Evolutionary conservation across 2,329 filamentous ascomycete species (phyloP).

Genomic region (Ophiostoma pallidulum): DNA sequence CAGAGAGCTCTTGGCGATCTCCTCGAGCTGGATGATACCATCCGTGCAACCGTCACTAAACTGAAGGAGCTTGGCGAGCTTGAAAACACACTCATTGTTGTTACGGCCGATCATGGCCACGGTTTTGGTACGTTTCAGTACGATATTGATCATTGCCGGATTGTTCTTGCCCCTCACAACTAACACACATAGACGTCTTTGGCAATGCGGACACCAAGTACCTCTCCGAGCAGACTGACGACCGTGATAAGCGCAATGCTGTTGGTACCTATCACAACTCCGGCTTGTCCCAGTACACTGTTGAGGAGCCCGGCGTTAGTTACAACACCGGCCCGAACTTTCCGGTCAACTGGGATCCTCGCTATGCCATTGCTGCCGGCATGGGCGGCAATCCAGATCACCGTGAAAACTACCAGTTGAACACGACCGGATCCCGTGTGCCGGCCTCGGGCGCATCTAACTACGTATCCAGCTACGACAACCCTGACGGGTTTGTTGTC

Average conservation of each 20-base stretch:
- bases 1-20: slow-evolving; percentile 78
- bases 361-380: slow-evolving; percentile 70
- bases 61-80: slow-evolving; percentile 57
- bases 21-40: slow-evolving; percentile 75
- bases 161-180: too few species aligned
- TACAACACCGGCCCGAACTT: slow-evolving; percentile 70
- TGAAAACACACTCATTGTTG: slow-evolving; percentile 67
- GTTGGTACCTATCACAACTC: slow-evolving; percentile 65
- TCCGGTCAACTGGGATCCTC: slow-evolving; percentile 75
- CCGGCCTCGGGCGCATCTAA: too few species aligned
- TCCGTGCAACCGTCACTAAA: slow-evolving; percentile 63
- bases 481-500: slow-evolving; percentile 28
- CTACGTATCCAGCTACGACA: slow-evolving; percentile 61
- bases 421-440: slow-evolving; percentile 52
- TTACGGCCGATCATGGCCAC: slow-evolving; percentile 83
- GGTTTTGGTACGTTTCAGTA: too few species aligned
- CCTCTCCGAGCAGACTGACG: slow-evolving; percentile 51
- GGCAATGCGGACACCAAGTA: slow-evolving; percentile 70
- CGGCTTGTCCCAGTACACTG: slow-evolving; percentile 66
- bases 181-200: too few species aligned
- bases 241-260: slow-evolving; percentile 66
- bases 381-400: slow-evolving; percentile 63
- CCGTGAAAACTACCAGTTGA: slow-evolving; percentile 66
- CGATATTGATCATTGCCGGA: too few species aligned
- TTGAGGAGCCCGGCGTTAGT: slow-evolving; percentile 45